Percentiles rank a stretch among this genome's conserved stretches.
These are phyloP conservation scores for Xylaria hypoxylon DNA, from an alignment of 2,329 filamentous ascomycete species.

Conservation along the genomic window DNA sequence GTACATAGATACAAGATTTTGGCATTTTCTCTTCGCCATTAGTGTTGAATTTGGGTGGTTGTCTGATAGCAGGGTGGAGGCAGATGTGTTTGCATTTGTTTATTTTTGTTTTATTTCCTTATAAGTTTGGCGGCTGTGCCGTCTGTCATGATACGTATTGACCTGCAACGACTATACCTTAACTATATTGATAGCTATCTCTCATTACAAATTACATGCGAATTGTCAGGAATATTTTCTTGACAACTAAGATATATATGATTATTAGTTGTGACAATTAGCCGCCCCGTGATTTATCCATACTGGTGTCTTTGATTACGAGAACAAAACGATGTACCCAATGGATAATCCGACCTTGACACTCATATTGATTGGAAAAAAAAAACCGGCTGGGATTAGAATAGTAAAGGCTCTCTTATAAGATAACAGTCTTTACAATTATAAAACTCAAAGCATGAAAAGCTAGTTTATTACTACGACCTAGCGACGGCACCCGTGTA, in stretches of 20 bases:
- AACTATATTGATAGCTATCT: background rate
- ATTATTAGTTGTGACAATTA: background rate
- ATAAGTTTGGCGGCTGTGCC: constrained; percentile 13
- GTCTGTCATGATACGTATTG: constrained; percentile 8
- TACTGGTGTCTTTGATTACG: background rate
- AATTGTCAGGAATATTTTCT: background rate
- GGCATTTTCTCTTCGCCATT: background rate
- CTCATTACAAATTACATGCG: background rate
- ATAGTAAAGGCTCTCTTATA: background rate
- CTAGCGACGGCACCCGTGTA: too few species aligned
- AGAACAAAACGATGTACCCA: background rate
- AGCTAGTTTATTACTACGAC: too few species aligned
- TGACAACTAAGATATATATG: background rate
- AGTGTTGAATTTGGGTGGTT: constrained; percentile 2
- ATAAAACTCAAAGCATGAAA: background rate
- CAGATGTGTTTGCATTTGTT: constrained; percentile 10
- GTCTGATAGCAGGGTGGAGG: constrained; percentile 13
- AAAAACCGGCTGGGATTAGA: background rate
- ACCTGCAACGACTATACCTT: background rate
- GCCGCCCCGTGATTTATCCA: background rate
- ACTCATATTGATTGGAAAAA: background rate
- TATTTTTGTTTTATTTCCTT: background rate
- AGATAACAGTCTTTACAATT: background rate
- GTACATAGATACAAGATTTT: background rate
- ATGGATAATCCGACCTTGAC: background rate